phyloP scores from a whole-genome alignment of 176 grass and related monocot species.

The Ensete ventricosum region DNA sequence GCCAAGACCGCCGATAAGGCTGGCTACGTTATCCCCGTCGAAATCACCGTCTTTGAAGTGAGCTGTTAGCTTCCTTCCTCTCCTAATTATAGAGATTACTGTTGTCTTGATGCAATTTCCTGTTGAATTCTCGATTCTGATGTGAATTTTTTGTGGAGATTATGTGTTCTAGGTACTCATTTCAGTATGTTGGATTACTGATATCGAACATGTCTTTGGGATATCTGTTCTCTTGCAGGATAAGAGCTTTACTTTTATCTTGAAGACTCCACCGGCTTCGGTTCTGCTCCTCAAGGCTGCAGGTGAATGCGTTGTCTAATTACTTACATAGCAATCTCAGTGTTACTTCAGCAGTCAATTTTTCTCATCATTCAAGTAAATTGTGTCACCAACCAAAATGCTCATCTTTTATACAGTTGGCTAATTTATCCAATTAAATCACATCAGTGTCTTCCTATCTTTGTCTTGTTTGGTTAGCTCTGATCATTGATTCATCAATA shows the following conservation, averaged over 20 bases:
- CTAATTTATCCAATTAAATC: background rate
- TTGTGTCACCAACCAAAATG: background rate
- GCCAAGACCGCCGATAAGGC: conserved; percentile 92
- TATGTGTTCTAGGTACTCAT: background rate
- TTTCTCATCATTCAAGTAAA: background rate
- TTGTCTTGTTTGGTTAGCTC: background rate
- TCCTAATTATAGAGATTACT: too few species aligned
- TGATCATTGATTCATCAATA: background rate
- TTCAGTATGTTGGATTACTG: background rate
- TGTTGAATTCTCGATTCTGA: background rate
- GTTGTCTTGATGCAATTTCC: background rate
- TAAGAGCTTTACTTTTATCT: conserved; percentile 92
- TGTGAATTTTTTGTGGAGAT: background rate
- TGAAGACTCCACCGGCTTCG: conserved; percentile 94
- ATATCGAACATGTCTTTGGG: background rate
- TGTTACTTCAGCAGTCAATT: background rate
- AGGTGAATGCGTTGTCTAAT: conserved; percentile 29
- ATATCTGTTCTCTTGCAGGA: conserved; percentile 34
- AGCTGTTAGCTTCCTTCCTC: conserved; percentile 4
- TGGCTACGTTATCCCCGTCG: conserved; percentile 91
- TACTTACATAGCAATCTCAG: background rate
- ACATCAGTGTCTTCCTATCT: background rate
- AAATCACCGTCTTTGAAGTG: conserved; percentile 98
- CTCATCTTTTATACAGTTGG: background rate
- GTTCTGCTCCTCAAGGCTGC: conserved; percentile 94